Percentiles rank a stretch among this genome's conserved stretches.
Conservation (phyloP, 1,284 basidiomycete species). For the Malassezia obtusa region DNA sequence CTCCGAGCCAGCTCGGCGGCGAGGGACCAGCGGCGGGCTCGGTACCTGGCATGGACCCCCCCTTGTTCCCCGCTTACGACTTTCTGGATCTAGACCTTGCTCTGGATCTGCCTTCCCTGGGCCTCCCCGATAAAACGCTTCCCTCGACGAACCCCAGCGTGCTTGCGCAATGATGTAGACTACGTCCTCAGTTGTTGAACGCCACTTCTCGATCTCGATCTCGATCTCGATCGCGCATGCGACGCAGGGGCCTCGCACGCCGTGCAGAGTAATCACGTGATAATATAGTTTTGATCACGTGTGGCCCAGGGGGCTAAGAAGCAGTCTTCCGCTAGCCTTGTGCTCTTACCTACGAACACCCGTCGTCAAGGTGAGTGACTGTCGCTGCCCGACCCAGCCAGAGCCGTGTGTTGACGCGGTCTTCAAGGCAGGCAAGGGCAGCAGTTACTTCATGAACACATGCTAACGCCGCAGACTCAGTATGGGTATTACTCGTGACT, state of each 20-base stretch:
- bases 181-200: no score
- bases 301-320: neutral
- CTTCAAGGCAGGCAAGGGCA: no score
- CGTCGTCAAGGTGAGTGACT: slow-evolving; percentile 16
- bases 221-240: neutral
- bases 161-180: no score
- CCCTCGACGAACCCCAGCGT: no score
- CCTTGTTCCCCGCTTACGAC: slow-evolving; percentile 2
- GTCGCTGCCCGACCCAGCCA: no score
- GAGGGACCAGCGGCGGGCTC: neutral
- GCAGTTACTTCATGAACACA: neutral
- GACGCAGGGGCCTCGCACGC: no score
- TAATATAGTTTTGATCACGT: slow-evolving; percentile 14
- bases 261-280: neutral
- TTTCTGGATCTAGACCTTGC: slow-evolving; percentile 7
- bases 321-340: slow-evolving; percentile 7
- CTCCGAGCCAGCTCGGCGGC: neutral
- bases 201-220: no score
- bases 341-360: slow-evolving; percentile 15
- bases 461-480: slow-evolving; percentile 21
- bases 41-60: neutral
- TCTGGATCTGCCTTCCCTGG: no score
- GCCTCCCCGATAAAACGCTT: no score
- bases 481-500: slow-evolving; percentile 49
- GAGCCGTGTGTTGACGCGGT: neutral